Evolutionary conservation across 306 rosid species (phyloP), one percentile per base, ranked within the genome.

Genomic region (Acacia acuminata): DNA sequence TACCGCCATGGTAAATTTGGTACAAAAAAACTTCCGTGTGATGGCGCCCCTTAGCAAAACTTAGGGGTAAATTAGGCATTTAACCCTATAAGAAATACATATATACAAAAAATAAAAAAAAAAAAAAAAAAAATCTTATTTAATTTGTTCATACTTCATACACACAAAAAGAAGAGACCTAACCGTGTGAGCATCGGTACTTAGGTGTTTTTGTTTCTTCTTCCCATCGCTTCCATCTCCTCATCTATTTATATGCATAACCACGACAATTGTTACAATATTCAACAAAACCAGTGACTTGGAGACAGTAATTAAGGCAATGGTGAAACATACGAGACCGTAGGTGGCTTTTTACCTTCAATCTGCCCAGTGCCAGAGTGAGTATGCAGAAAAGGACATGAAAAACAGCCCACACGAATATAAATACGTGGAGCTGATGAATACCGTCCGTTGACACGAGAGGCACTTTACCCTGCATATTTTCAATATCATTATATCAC

Each of bases 201-300:
- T 90, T 92, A 2, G 73, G 78, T 10, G 98, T 95, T 79, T 82
- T 89, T 25, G 94, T 93, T 76, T 93, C 97, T 76, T 81, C 91
- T 83, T 95, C 99, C 99, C 98, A 95, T 47, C 85, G 72, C 76
- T 90, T 95, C 99, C 99, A 95, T 3, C 91, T 85, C 82, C 90
- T 83, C 99, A 95, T 95, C 99, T 95, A 85, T 24, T n/a, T 56
- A 56, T 22, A 85, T 30, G 61, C 3, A 8, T 19, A 68, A 30
- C 71, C 83, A 56, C 8, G 42, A 67, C 82, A 30, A 63, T 32
- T 30, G 22, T 66, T 34, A 14, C 38, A 13, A 25, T 13, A 11
- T 11, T 27, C 68, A 27, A 63, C n/a, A 67, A 34, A 67, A 13
- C 45, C 6, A 27, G 22, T 32, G 48, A 25, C 69, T n/a, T 24